phyloP scores from a whole-genome alignment of 2,329 filamentous ascomycete species.

The Colletotrichum chlorophyti region DNA sequence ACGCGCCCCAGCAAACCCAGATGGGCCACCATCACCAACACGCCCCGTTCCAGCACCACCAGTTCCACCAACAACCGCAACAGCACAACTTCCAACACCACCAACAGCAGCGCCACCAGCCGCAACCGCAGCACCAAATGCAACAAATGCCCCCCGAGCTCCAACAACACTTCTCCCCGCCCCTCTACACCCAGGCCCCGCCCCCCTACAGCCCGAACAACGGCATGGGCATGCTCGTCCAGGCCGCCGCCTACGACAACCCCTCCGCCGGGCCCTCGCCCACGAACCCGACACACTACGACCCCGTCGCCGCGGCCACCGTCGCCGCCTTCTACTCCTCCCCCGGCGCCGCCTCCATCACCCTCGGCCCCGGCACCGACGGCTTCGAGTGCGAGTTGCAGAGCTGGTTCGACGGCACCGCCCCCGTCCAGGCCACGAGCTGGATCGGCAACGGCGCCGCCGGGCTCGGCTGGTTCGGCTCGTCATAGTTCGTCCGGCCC shows the following conservation, averaged over 20 bases:
- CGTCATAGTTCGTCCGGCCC: too few relatives aligned
- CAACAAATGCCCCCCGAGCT: constrained; percentile 25
- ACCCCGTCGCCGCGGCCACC: constrained; percentile 24
- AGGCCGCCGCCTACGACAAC: constrained; percentile 44
- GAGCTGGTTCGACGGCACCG: constrained; percentile 29
- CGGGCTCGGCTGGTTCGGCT: constrained; percentile 19
- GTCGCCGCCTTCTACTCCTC: constrained; percentile 22
- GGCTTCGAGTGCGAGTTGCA: constrained; percentile 55
- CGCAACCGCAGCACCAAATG: constrained; percentile 26
- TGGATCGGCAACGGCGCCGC: constrained; percentile 28
- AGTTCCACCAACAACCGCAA: constrained; percentile 2
- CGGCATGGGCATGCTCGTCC: constrained; percentile 49
- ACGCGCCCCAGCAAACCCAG: constrained; percentile 2
- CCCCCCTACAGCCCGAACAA: constrained; percentile 36
- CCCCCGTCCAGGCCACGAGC: constrained; percentile 20
- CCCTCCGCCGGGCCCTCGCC: not conserved
- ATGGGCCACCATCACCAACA: not conserved
- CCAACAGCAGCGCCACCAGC: too few relatives aligned
- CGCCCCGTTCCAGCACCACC: too few relatives aligned
- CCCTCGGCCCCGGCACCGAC: constrained; percentile 46
- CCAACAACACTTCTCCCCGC: constrained; percentile 25
- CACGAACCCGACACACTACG: constrained; percentile 33
- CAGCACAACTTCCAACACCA: constrained; percentile 13
- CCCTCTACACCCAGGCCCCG: constrained; percentile 30
- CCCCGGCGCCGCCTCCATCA: constrained; percentile 30